Evolutionary conservation across 129 eudicot species (phyloP), one percentile per base, ranked within the genome.

Genomic region (Escallonia herrerae): DNA sequence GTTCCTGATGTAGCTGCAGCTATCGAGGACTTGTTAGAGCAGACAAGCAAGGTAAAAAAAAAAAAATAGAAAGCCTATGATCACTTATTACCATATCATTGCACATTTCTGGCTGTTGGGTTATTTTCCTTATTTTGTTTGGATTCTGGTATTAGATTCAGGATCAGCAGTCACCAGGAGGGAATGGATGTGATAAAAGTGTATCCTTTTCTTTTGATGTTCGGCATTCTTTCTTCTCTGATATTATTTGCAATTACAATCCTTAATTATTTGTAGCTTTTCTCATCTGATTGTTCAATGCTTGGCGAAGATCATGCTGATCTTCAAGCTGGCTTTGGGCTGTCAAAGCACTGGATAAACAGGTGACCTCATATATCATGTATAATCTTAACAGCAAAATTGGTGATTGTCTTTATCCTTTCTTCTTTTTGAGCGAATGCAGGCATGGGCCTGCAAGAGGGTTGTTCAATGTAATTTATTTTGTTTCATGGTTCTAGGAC

Each of bases 1-100:
- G 66, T 45, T 72, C 95, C 95, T 76, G 98, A 91, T 81, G 98
- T 87, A 37, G 98, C 96, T 65, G 82, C 96, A 70, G 95, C 85
- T 60, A 91, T 91, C 40, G 98, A 91, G 78, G 95, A 87, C 78
- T 81, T 91, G 77, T 70, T 91, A 68, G 96, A 83, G 74, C 89
- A 91, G 67, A 91, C 98, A n/a, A 91, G 95, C 81, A 91, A 85
- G 96, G 98, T 91, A 43, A 59, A 15, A 22, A 22, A 22, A 22
- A 22, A 22, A 22, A 22, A 22, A 22, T 0, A 22, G n/a, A n/a
- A n/a, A 15, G 56, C 8, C 46, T 56, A 33, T 47, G 9, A 5
- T 45, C 6, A 8, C 7, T 33, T 11, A 37, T 5, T 46, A 51
- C 7, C 46, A 6, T 22, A 7, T n/a, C 3, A 15, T 7, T 33